Conservation (phyloP, 2,329 filamentous ascomycete genomes). For the Ophiognomonia clavigignenti-juglandacearum region DNA sequence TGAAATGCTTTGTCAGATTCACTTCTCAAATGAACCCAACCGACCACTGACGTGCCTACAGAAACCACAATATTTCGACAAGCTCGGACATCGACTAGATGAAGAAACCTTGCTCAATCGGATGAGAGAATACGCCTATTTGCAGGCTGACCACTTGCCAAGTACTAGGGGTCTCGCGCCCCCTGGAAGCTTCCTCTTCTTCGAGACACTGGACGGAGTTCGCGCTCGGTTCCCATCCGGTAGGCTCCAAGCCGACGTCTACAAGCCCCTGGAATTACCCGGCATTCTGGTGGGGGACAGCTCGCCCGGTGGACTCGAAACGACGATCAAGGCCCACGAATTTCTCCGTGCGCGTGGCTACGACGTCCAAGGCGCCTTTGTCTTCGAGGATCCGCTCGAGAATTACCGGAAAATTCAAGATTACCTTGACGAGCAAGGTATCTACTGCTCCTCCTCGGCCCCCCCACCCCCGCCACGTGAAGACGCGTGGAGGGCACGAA, state of each 20-base stretch:
- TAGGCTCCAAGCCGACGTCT: constrained; percentile 72
- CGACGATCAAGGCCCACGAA: constrained; percentile 76
- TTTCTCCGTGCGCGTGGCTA: constrained; percentile 74
- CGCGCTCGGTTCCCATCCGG: constrained; percentile 75
- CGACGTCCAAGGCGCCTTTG: constrained; percentile 63
- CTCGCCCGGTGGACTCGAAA: constrained; percentile 72
- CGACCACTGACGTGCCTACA: too few species aligned
- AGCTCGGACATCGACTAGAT: too few species aligned
- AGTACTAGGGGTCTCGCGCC: constrained; percentile 29
- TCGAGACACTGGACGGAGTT: constrained; percentile 80
- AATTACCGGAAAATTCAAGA: constrained; percentile 64
- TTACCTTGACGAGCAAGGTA: constrained; percentile 61
- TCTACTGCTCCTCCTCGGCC: constrained; percentile 57
- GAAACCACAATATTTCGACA: too few species aligned
- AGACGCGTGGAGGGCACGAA: constrained; percentile 38
- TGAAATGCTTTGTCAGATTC: too few species aligned
- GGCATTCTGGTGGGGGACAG: constrained; percentile 71
- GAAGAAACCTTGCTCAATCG: background rate
- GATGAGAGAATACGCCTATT: background rate
- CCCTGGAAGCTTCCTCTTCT: constrained; percentile 55
- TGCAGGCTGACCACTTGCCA: background rate
- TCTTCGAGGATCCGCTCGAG: constrained; percentile 62
- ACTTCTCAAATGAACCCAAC: too few species aligned
- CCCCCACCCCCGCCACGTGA: too few species aligned
- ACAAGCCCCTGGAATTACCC: constrained; percentile 67